Percentiles rank a stretch among this genome's conserved stretches.
phyloP scores from a whole-genome alignment of 495 filamentous ascomycete species.

The Xylaria castorea region DNA sequence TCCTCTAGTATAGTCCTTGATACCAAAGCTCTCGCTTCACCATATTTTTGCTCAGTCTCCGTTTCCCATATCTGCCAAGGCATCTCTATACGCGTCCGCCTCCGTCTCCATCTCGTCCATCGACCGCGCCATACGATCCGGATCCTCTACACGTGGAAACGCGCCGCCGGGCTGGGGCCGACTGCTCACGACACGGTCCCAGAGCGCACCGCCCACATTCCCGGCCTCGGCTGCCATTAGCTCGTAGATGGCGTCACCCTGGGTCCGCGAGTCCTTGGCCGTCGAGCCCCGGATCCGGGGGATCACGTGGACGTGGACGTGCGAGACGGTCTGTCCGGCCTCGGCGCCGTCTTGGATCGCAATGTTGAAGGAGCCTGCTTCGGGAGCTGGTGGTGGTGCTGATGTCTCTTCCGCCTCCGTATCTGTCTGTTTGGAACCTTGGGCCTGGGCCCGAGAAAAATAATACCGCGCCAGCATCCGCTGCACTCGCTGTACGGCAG shows the following conservation, averaged over 20 bases:
- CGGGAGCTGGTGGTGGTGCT: constrained; percentile 24
- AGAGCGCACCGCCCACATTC: constrained; percentile 71
- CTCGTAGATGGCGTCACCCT: constrained; percentile 73
- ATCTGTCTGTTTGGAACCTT: not conserved
- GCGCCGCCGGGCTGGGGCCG: constrained; percentile 44
- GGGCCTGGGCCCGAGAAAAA: constrained; percentile 44
- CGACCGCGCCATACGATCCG: constrained; percentile 68
- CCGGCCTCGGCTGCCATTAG: constrained; percentile 85
- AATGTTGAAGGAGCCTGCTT: constrained; percentile 77
- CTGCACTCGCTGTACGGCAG: constrained; percentile 80
- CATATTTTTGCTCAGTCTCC: not conserved
- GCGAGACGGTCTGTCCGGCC: constrained; percentile 87
- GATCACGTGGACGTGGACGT: constrained; percentile 95
- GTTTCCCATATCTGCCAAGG: constrained; percentile 46
- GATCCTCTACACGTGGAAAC: constrained; percentile 68
- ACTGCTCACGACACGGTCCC: constrained; percentile 43
- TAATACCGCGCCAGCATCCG: constrained; percentile 79
- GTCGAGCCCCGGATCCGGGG: constrained; percentile 63
- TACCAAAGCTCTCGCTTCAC: not conserved
- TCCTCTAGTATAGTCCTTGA: constrained; percentile 2
- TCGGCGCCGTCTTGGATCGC: constrained; percentile 89
- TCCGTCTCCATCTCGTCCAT: constrained; percentile 82
- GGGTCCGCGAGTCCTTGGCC: constrained; percentile 54
- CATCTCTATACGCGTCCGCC: constrained; percentile 66
- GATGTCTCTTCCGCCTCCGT: not conserved